Percentiles rank a stretch among this genome's conserved stretches.
phyloP scores from a whole-genome alignment of 257 asterid species.

The Nicotiana tabacum region DNA sequence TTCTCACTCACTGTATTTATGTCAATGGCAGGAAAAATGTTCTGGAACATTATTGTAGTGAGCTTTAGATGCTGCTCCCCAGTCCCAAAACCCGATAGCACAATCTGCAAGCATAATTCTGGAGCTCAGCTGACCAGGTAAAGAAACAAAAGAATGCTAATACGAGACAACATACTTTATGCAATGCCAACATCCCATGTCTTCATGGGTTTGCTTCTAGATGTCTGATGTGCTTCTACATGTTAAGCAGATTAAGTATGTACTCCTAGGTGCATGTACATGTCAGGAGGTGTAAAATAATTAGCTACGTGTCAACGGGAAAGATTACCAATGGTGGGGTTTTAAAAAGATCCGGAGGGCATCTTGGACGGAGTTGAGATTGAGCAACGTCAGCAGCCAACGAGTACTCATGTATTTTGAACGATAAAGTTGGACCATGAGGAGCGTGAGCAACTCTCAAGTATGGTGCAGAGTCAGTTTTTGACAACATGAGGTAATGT shows the following conservation, averaged over 20 bases:
- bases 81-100: constrained; percentile 93
- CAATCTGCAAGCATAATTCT: constrained; percentile 50
- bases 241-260: background rate
- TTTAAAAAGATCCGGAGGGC: constrained; percentile 70
- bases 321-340: constrained; percentile 76
- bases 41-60: constrained; percentile 81
- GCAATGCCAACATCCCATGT: background rate
- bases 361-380: constrained; percentile 78
- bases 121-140: constrained; percentile 12
- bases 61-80: constrained; percentile 95
- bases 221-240: background rate
- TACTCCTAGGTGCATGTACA: background rate
- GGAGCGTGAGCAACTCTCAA: constrained; percentile 81
- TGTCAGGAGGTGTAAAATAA: background rate
- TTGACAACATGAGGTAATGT: constrained; percentile 80
- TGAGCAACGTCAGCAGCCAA: constrained; percentile 71
- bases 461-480: constrained; percentile 68
- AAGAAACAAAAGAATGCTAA: background rate
- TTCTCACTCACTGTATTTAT: constrained; percentile 66
- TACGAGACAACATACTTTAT: background rate
- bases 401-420: constrained; percentile 73
- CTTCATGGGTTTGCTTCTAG: background rate
- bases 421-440: constrained; percentile 92
- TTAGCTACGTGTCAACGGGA: background rate
- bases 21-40: constrained; percentile 92